Percentiles rank a stretch among this genome's conserved stretches.
Evolutionary conservation across 1,284 basidiomycete genomes (phyloP).

Genomic region (Rhodotorula sp.): DNA sequence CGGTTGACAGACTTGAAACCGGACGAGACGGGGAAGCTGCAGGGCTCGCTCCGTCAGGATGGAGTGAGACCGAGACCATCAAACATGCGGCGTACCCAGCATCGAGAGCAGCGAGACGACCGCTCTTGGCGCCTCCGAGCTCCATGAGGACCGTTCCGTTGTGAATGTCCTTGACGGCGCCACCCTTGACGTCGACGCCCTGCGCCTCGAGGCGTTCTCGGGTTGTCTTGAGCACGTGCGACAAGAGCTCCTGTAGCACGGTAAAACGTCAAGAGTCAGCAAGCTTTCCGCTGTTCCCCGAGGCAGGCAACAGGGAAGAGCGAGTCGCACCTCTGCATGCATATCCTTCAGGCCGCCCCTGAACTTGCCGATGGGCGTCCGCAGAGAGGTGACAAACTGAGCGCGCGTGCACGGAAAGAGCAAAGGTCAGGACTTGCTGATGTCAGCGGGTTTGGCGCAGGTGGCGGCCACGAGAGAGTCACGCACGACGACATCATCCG

Average conservation of each 20-base stretch:
- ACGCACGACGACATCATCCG: constrained; percentile 38
- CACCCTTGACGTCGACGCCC: constrained; percentile 47
- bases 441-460: no score
- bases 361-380: constrained; percentile 50
- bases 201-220: constrained; percentile 46
- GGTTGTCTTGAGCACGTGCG: constrained; percentile 47
- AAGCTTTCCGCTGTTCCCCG: not conserved
- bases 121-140: constrained; percentile 51
- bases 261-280: not conserved
- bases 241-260: constrained; percentile 45
- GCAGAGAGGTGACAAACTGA: constrained; percentile 48
- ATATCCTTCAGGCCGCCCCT: constrained; percentile 48
- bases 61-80: no score
- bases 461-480: no score
- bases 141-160: constrained; percentile 51
- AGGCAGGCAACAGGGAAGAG: not conserved
- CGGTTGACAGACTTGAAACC: constrained; percentile 50
- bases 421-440: not conserved
- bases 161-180: constrained; percentile 49
- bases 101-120: constrained; percentile 50
- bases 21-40: constrained; percentile 38
- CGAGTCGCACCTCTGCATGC: constrained; percentile 48
- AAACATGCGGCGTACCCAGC: constrained; percentile 43
- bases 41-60: not conserved
- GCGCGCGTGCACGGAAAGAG: not conserved